Evolutionary conservation across 352 stramenopile genomes (phyloP), one percentile per base, ranked within the genome.

Genomic region (Phytophthora agathidicida): DNA sequence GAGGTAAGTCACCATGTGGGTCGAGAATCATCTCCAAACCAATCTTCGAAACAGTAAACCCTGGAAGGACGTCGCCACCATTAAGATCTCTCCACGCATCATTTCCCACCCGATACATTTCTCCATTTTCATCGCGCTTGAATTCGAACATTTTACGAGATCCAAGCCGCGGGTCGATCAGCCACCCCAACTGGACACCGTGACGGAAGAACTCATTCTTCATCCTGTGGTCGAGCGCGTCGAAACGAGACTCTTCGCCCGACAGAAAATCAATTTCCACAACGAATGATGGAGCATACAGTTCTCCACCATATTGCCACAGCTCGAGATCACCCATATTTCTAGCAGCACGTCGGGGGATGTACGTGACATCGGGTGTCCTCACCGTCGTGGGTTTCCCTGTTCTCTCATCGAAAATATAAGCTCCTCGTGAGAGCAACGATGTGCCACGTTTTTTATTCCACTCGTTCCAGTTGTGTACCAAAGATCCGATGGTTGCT

Each of bases 51-150:
- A 50, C 8, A 3, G 13, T 8, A 26, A 68, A 68, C 7, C 43
- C 43, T 7, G 50, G 35, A 31, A 68, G 37, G 20, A 68, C 43
- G 10, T 38, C 24, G 26, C 36, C 50, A 20, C 50, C 59, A 6
- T 68, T 37, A 11, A 63, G 44, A 35, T 62, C 59, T 63, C 51
- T 47, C 51, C 59, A 68, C 27, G 24, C 28, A 8, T 46, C 24
- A 7, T 57, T 32, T 7, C 42, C 30, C 20, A 41, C 35, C 3
- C 30, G 26, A 22, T 54, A 44, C 30, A 59, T 20, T 26, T 23
- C 17, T 17, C 31, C 51, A 3, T 2, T 13, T 38, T 31, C 51
- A 17, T 61, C 16, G n/a, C 22, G 30, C 14, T 63, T 54, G 59
- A 63, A 63, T 37, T 59, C 51, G n/a, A 17, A 17, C 36, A 53